Evolutionary conservation across 805 yeast species (phyloP).

Genomic region (Debaryomyces prosopidis): DNA sequence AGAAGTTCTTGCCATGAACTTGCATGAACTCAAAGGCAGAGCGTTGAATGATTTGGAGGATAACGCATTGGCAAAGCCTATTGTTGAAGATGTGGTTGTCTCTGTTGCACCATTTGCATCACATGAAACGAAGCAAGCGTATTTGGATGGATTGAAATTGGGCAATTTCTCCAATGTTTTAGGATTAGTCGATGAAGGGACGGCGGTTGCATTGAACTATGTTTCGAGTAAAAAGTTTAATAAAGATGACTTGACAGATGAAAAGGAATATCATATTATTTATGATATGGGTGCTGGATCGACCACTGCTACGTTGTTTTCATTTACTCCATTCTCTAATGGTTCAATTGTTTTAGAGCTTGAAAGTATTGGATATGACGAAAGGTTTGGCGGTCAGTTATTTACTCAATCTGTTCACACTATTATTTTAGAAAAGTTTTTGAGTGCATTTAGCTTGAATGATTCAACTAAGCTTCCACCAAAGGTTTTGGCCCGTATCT

Average conservation of each 20-base stretch:
- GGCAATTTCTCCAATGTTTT: constrained; percentile 63
- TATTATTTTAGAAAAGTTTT: constrained; percentile 60
- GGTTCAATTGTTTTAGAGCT: constrained; percentile 53
- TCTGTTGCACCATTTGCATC: constrained; percentile 75
- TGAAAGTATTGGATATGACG: constrained; percentile 70
- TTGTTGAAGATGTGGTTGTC: constrained; percentile 66
- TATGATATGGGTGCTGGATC: constrained; percentile 95
- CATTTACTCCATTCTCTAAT: constrained; percentile 49
- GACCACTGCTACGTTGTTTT: constrained; percentile 81
- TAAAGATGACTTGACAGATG: constrained; percentile 31
- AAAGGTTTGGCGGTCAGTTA: constrained; percentile 71
- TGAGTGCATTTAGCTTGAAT: constrained; percentile 39
- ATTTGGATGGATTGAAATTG: constrained; percentile 68
- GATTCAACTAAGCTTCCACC: constrained; percentile 46
- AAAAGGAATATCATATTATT: constrained; percentile 61
- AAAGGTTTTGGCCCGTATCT: constrained; percentile 64
- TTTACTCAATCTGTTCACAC: constrained; percentile 68
- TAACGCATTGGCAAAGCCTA: constrained; percentile 48
- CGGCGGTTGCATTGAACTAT: constrained; percentile 86
- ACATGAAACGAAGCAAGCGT: constrained; percentile 65
- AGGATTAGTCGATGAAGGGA: constrained; percentile 82
- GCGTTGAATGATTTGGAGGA: constrained; percentile 62
- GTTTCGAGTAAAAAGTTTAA: constrained; percentile 53
- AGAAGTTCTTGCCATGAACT: constrained; percentile 82
- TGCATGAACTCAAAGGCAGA: constrained; percentile 62